Evolutionary conservation across 1,284 basidiomycete genomes (phyloP).

Genomic region (Cerrena zonata): DNA sequence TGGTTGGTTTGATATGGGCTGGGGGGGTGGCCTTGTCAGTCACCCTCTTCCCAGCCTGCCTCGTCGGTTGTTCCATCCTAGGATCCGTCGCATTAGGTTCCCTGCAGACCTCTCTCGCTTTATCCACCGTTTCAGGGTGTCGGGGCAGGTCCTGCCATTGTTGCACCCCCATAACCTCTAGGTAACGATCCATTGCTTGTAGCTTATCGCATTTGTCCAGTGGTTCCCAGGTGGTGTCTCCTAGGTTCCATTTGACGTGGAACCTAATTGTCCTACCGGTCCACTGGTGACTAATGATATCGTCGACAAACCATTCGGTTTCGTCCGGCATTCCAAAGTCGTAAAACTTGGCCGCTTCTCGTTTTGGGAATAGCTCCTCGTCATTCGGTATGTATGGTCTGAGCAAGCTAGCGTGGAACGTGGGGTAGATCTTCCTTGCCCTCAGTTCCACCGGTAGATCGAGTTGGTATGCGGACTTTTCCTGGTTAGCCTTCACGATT

Average conservation of each 20-base stretch:
- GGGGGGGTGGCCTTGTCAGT: too few relatives aligned
- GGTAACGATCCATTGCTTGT: slow-evolving; percentile 22
- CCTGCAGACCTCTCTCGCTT: too few relatives aligned
- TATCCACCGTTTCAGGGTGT: too few relatives aligned
- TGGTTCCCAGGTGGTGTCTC: slow-evolving; percentile 29
- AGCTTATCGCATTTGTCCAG: slow-evolving; percentile 16
- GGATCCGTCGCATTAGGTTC: too few relatives aligned
- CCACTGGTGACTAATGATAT: slow-evolving; percentile 27
- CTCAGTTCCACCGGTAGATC: slow-evolving; percentile 22
- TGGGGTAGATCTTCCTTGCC: slow-evolving; percentile 18
- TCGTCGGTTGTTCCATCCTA: too few relatives aligned
- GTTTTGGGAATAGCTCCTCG: slow-evolving; percentile 16
- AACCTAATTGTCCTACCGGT: slow-evolving; percentile 21
- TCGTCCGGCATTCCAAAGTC: slow-evolving; percentile 20
- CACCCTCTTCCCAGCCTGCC: too few relatives aligned
- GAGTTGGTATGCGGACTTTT: slow-evolving; percentile 21
- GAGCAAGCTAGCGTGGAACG: slow-evolving; percentile 21
- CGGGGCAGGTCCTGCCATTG: background rate
- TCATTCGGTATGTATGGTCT: slow-evolving; percentile 16
- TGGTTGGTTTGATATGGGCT: too few relatives aligned
- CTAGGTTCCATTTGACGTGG: slow-evolving; percentile 29
- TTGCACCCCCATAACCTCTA: slow-evolving; percentile 11
- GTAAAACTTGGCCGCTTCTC: slow-evolving; percentile 16
- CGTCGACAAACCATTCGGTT: slow-evolving; percentile 14
- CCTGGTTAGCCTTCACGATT: slow-evolving; percentile 13